These are phyloP conservation scores for Daldinia bambusicola DNA, from an alignment of 495 filamentous ascomycete species.

Conservation along the genomic window DNA sequence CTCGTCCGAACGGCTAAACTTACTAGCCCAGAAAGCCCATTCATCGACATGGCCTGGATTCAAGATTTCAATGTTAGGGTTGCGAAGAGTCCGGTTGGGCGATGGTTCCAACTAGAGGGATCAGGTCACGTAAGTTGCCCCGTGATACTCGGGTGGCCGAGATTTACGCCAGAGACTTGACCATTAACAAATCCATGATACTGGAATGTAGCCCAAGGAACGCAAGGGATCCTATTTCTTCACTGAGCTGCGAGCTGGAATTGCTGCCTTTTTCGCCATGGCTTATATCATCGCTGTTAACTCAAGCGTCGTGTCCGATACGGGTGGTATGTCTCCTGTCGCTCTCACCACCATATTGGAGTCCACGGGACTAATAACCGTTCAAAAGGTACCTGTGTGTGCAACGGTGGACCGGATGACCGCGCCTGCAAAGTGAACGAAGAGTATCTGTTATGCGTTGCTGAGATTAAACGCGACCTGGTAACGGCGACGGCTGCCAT, in stretches of 20 bases:
- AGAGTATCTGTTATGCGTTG: conserved; percentile 64
- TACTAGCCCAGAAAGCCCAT: not conserved
- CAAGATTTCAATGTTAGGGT: conserved; percentile 64
- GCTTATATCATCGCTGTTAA: conserved; percentile 80
- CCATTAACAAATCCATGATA: conserved; percentile 9
- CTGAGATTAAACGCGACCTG: conserved; percentile 76
- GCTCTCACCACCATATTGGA: not conserved
- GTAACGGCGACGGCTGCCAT: conserved; percentile 85
- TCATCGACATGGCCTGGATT: conserved; percentile 57
- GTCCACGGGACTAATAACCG: conserved; percentile 12
- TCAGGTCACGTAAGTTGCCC: conserved; percentile 72
- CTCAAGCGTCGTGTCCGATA: conserved; percentile 71
- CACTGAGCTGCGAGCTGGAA: conserved; percentile 79
- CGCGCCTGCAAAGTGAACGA: conserved; percentile 64
- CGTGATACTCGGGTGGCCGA: conserved; percentile 6
- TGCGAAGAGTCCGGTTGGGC: conserved; percentile 69
- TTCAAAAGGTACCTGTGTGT: conserved; percentile 75
- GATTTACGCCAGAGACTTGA: not conserved
- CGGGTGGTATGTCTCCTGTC: conserved; percentile 46
- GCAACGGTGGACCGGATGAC: conserved; percentile 57
- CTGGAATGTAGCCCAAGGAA: conserved; percentile 66
- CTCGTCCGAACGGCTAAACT: not conserved
- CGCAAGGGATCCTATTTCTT: conserved; percentile 80
- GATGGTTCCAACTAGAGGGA: conserved; percentile 78
- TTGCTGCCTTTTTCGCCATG: conserved; percentile 90